A percentile compares a stretch with the other conserved stretches of the same genome.
Evolutionary conservation across 169 alveolate species (phyloP).

Genomic region (Cystoisospora suis): DNA sequence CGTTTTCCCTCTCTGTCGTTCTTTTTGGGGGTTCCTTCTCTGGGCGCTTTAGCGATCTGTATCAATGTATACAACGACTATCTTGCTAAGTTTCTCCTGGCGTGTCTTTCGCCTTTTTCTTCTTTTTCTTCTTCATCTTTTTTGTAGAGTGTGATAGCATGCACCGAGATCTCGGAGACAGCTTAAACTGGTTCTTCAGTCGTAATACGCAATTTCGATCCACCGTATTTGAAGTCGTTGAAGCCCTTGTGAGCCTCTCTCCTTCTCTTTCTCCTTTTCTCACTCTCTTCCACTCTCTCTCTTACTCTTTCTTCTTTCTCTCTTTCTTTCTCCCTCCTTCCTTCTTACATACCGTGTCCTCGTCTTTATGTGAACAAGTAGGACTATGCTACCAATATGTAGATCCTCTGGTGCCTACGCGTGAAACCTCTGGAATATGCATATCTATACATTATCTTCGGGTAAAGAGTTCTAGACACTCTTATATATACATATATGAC

Average conservation of each 20-base stretch:
- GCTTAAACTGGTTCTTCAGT: neutral
- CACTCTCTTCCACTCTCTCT: neutral
- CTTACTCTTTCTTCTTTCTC: neutral
- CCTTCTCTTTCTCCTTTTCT: neutral
- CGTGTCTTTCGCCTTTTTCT: neutral
- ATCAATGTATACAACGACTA: too few species aligned
- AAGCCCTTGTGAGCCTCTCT: constrained; percentile 3
- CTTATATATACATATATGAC: too few species aligned
- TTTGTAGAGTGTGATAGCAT: constrained; percentile 16
- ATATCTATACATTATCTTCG: neutral
- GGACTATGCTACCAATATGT: neutral
- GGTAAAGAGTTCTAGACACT: neutral
- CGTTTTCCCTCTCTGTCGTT: neutral
- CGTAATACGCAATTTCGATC: neutral
- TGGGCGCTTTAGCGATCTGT: too few species aligned
- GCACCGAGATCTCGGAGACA: constrained; percentile 25
- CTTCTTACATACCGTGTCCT: neutral
- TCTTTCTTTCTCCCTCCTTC: neutral
- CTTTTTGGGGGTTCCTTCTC: too few species aligned
- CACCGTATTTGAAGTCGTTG: neutral
- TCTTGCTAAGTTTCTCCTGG: too few species aligned
- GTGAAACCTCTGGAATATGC: neutral
- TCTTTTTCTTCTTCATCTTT: neutral
- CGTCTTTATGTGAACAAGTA: neutral
- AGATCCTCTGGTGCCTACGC: neutral